These are phyloP conservation scores for Penicillium sclerotiorum DNA, from an alignment of 2,329 filamentous ascomycete species.

Conservation along the genomic window DNA sequence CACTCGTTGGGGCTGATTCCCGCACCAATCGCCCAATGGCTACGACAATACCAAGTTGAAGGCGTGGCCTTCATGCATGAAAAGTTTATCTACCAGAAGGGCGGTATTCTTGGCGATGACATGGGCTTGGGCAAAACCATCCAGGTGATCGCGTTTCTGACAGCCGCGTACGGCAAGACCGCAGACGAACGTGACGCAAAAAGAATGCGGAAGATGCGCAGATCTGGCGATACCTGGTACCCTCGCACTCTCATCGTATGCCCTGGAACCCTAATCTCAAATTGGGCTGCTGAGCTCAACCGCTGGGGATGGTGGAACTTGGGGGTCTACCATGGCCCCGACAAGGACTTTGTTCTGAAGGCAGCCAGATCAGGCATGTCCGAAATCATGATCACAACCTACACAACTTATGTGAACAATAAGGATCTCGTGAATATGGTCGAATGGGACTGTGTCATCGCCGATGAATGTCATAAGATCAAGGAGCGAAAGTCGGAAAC, in stretches of 20 bases:
- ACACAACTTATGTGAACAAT: constrained; percentile 80
- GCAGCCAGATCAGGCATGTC: constrained; percentile 74
- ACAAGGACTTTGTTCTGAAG: constrained; percentile 69
- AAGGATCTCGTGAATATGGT: constrained; percentile 78
- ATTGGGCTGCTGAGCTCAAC: constrained; percentile 84
- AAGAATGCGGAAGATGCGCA: constrained; percentile 82
- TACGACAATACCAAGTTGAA: constrained; percentile 87
- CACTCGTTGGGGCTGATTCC: constrained; percentile 82
- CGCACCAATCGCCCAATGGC: constrained; percentile 84
- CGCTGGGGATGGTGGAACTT: constrained; percentile 97
- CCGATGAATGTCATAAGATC: constrained; percentile 89
- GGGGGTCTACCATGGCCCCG: constrained; percentile 76
- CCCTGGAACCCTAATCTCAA: constrained; percentile 82
- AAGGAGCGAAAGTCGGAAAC: constrained; percentile 78
- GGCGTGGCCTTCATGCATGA: constrained; percentile 85
- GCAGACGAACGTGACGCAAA: constrained; percentile 84
- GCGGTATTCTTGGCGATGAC: constrained; percentile 89
- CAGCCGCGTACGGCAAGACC: constrained; percentile 90
- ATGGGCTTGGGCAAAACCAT: constrained; percentile 98
- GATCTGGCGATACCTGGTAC: constrained; percentile 70
- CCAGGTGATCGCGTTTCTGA: constrained; percentile 90
- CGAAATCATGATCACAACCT: constrained; percentile 94
- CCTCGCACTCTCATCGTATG: constrained; percentile 83
- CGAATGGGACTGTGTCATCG: constrained; percentile 90
- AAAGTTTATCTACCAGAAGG: constrained; percentile 86